phyloP scores from a whole-genome alignment of 192 early-diverging fungal species.

The Backusella tarrabulga region DNA sequence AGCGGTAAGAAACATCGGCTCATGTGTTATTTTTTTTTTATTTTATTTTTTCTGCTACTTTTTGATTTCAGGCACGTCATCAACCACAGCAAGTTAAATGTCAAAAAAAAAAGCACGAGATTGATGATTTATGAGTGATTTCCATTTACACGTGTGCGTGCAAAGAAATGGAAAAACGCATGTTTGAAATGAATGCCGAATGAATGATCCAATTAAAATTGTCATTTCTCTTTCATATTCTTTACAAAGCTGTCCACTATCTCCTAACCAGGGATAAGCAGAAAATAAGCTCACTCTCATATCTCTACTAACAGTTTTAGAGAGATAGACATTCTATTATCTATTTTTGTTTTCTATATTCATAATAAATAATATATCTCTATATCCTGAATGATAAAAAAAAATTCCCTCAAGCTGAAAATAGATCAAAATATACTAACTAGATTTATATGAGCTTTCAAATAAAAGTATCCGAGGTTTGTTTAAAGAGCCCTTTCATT shows the following conservation, averaged over 20 bases:
- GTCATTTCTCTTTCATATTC: neutral
- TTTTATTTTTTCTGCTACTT: neutral
- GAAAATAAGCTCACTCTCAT: neutral
- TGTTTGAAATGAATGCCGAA: neutral
- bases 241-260: neutral
- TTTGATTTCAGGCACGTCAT: conserved; percentile 1
- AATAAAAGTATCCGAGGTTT: too few relatives aligned
- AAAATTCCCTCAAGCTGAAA: too few relatives aligned
- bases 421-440: too few relatives aligned
- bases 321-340: too few relatives aligned
- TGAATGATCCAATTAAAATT: neutral
- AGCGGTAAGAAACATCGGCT: neutral
- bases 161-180: neutral
- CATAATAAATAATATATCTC: too few relatives aligned
- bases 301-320: too few relatives aligned
- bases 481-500: too few relatives aligned
- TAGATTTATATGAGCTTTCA: too few relatives aligned
- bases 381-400: too few relatives aligned
- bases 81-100: neutral
- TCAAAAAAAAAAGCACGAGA: neutral
- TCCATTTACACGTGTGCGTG: neutral
- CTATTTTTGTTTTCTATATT: too few relatives aligned
- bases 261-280: neutral
- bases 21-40: neutral
- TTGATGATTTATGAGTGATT: neutral